Conservation (phyloP, 768 basidiomycete genomes). For the Cubamyces sp. region DNA sequence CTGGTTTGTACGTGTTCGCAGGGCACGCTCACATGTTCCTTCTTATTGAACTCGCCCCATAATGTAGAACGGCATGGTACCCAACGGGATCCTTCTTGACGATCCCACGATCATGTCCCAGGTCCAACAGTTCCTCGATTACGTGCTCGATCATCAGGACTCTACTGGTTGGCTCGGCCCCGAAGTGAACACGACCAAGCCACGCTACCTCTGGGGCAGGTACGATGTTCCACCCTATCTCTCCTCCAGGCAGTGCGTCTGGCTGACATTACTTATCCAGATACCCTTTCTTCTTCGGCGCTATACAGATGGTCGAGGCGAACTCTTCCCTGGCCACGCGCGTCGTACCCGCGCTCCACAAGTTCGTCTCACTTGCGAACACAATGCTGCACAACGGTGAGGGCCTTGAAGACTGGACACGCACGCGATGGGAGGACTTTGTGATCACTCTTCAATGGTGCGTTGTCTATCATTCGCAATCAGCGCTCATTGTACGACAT, state of each 20-base stretch:
- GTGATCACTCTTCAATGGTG: conserved; percentile 60
- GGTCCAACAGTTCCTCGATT: conserved; percentile 51
- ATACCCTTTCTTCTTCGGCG: conserved; percentile 62
- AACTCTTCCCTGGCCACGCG: conserved; percentile 46
- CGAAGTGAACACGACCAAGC: conserved; percentile 55
- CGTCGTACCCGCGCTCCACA: conserved; percentile 55
- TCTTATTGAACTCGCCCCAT: background rate
- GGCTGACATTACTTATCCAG: conserved; percentile 27
- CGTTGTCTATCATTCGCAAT: background rate
- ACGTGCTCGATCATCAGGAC: conserved; percentile 56
- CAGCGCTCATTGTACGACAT: background rate
- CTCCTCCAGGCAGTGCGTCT: background rate
- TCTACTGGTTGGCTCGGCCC: conserved; percentile 60
- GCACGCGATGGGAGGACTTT: conserved; percentile 62
- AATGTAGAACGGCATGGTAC: conserved; percentile 55
- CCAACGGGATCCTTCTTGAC: conserved; percentile 52
- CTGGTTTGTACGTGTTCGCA: conserved; percentile 51
- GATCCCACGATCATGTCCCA: conserved; percentile 49
- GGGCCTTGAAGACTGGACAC: conserved; percentile 57
- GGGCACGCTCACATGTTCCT: background rate
- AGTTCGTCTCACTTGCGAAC: conserved; percentile 56
- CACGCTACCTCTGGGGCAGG: conserved; percentile 59
- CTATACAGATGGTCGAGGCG: conserved; percentile 58
- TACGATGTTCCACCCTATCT: conserved; percentile 19
- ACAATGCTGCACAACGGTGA: conserved; percentile 55